Base-by-base conservation (phyloP, 2,329 filamentous ascomycete genomes). In the Fusarium drepaniforme region DNA sequence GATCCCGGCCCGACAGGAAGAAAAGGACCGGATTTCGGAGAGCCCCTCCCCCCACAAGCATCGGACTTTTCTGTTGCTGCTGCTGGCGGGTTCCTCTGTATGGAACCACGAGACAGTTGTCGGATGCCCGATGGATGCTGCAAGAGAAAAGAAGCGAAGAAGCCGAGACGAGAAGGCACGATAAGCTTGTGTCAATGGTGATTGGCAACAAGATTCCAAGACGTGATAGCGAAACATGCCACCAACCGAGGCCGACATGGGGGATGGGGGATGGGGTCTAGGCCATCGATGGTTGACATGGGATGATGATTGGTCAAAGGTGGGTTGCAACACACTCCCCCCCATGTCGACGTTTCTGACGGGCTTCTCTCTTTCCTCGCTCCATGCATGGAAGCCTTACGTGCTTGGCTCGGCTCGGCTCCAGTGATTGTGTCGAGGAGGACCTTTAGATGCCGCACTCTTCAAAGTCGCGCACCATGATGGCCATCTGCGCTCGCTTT, bases 401-500 rank as follows among this genome's bases (percentile, higher is more conserved):
- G 23, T 21, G 16, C 60, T 56, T 46, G 58, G 46, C 51, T 56
- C 21, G n/a, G 53, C 53, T 57, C 44, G 44, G 42, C 44, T 62
- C 28, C 28, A 30, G 28, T 30, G 33, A 35, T 12, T 35, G 12
- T 35, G 33, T 35, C 12, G 11, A 57, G 44, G 28, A n/a, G 53
- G 30, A 49, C 4, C 6, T 28, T 6, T 73, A 90, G 57, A 95
- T 83, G 64, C 90, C 90, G 80, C 93, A 89, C 74, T 91, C 90
- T 79, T 94, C 95, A 80, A 98, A 89, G 83, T 98, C 96, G 72
- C 96, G 90, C 88, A 96, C 93, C 82, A 98, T 87, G 79, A 95
- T 92, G 49, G 94, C 94, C 88, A 98, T 94, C 84, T 98, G 95
- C 12, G 96, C 96, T 49, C 96, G 89, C 85, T 97, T 98, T 51